A percentile compares a stretch with the other conserved stretches of the same genome.
These are phyloP conservation scores for Fusarium bactridioides DNA, from an alignment of 2,329 filamentous ascomycete genomes.

Conservation along the genomic window DNA sequence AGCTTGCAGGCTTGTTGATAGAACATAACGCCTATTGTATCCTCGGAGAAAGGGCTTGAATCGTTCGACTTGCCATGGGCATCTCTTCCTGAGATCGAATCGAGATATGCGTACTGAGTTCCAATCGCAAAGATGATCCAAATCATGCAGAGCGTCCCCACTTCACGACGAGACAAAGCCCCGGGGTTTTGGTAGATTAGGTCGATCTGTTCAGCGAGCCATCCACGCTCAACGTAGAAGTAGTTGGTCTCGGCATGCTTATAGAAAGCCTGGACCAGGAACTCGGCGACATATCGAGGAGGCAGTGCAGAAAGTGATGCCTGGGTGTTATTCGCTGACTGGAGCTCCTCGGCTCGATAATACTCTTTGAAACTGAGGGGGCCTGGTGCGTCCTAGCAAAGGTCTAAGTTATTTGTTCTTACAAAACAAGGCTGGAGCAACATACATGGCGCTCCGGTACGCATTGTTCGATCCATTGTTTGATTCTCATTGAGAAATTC, in stretches of 20 bases:
- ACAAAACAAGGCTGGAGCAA: background rate
- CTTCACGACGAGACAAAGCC: conserved; percentile 50
- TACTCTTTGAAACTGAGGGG: conserved; percentile 50
- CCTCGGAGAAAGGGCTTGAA: conserved; percentile 52
- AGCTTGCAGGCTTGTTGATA: conserved; percentile 64
- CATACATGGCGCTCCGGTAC: conserved; percentile 44
- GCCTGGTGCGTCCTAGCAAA: conserved; percentile 39
- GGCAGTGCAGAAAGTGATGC: conserved; percentile 53
- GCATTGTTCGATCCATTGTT: conserved; percentile 57
- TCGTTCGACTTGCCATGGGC: conserved; percentile 30
- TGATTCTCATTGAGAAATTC: conserved; percentile 61
- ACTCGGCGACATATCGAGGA: conserved; percentile 56
- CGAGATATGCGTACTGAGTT: conserved; percentile 60
- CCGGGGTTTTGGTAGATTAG: conserved; percentile 51
- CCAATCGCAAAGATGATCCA: conserved; percentile 59
- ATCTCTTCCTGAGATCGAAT: conserved; percentile 41
- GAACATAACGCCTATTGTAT: conserved; percentile 63
- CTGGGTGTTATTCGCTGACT: conserved; percentile 50
- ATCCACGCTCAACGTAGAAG: conserved; percentile 55
- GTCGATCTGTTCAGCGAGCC: conserved; percentile 53
- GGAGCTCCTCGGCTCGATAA: conserved; percentile 56
- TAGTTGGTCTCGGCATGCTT: conserved; percentile 58
- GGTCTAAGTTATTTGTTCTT: background rate
- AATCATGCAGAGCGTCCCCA: conserved; percentile 54
- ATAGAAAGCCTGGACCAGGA: conserved; percentile 57